These are phyloP conservation scores for Fusarium sp. DNA, from an alignment of 2,329 filamentous ascomycete genomes.

Conservation along the genomic window DNA sequence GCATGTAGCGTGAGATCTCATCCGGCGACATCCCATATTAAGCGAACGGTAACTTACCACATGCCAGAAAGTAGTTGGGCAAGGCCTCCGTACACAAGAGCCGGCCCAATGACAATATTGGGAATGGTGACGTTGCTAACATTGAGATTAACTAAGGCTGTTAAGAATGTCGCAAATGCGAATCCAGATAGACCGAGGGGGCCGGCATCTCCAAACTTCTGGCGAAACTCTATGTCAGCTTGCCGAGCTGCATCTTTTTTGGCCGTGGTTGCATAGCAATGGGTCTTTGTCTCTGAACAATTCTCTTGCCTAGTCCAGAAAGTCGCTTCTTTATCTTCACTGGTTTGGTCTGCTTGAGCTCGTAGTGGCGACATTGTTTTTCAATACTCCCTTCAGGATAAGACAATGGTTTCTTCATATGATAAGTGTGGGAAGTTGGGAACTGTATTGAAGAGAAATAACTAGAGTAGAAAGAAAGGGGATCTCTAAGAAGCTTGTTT, in stretches of 20 bases:
- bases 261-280: background rate
- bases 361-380: background rate
- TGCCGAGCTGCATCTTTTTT: background rate
- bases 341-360: background rate
- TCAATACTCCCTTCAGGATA: accelerated
- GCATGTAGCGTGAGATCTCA: accelerated
- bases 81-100: constrained; percentile 8
- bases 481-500: constrained; percentile 10
- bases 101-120: constrained; percentile 6
- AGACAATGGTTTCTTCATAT: accelerated
- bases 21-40: accelerated
- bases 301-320: background rate
- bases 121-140: constrained; percentile 5
- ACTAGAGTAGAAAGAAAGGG: background rate
- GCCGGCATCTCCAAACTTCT: constrained; percentile 13
- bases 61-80: constrained; percentile 17
- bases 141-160: constrained; percentile 19
- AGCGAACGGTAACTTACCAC: background rate
- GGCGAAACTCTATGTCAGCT: constrained; percentile 6
- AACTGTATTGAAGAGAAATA: background rate
- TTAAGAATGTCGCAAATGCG: constrained; percentile 12
- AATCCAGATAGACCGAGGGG: constrained; percentile 9
- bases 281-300: background rate
- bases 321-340: background rate
- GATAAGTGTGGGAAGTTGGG: background rate